phyloP scores from a whole-genome alignment of 352 stramenopile species.

The Phytopythium chamaehyphon region DNA sequence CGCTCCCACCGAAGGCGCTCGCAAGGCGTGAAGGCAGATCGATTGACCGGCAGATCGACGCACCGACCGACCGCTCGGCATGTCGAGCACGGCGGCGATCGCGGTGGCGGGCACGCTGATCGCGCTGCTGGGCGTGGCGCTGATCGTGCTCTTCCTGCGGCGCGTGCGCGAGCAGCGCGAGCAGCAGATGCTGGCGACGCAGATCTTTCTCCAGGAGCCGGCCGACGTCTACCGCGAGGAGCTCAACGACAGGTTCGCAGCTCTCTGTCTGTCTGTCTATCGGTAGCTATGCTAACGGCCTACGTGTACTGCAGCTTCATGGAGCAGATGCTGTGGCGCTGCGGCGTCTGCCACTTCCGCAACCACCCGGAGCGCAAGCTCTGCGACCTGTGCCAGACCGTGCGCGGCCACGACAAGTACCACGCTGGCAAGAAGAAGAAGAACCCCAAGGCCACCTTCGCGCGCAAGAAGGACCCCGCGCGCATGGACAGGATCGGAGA shows the following conservation, averaged over 20 bases:
- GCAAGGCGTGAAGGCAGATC: too few species aligned
- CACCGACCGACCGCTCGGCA: too few species aligned
- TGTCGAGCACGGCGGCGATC: conserved; percentile 34
- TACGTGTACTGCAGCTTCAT: conserved; percentile 39
- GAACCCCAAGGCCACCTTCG: conserved; percentile 12
- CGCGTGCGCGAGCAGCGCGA: conserved; percentile 31
- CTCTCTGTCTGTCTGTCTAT: neutral
- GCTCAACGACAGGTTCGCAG: conserved; percentile 58
- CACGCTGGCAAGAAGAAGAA: conserved; percentile 32
- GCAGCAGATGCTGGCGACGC: conserved; percentile 25
- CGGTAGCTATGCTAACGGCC: neutral
- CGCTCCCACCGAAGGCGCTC: too few species aligned
- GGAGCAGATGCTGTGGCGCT: conserved; percentile 82
- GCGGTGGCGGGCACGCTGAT: conserved; percentile 38
- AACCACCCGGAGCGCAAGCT: conserved; percentile 79
- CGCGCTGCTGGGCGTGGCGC: conserved; percentile 30
- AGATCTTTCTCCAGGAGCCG: conserved; percentile 53
- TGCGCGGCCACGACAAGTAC: conserved; percentile 47
- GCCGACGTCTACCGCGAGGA: conserved; percentile 75
- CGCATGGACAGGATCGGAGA: conserved; percentile 45
- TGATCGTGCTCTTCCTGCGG: conserved; percentile 46
- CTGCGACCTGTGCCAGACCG: conserved; percentile 85
- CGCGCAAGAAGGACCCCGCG: conserved; percentile 14
- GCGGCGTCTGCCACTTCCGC: conserved; percentile 85
- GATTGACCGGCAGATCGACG: too few species aligned